Percentiles rank a stretch among this genome's conserved stretches.
Evolutionary conservation across 208 protist genomes (phyloP).

Genomic region (Tetramitus jugosus): DNA sequence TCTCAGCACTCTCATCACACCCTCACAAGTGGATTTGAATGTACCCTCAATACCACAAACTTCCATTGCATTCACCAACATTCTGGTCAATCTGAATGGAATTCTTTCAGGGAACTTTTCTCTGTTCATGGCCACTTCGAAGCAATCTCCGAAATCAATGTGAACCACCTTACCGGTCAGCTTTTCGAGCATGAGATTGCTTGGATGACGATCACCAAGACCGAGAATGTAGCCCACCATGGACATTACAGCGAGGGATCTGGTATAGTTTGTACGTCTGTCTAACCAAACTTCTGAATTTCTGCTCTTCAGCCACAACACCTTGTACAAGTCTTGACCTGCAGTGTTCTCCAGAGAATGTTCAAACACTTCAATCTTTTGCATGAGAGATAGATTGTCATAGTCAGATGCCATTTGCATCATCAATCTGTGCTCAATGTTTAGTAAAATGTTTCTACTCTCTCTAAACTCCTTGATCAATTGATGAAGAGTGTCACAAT

Average conservation of each 20-base stretch:
- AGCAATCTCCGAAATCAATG: slow-evolving; percentile 99
- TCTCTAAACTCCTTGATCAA: slow-evolving; percentile 95
- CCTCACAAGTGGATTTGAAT: slow-evolving; percentile 92
- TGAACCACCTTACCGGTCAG: slow-evolving; percentile 95
- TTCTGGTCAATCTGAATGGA: slow-evolving; percentile 98
- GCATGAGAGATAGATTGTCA: slow-evolving; percentile 86
- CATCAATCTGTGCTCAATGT: slow-evolving; percentile 91
- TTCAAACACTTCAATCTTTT: slow-evolving; percentile 95
- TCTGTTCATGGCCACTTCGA: slow-evolving; percentile 97
- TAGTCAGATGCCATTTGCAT: slow-evolving; percentile 73
- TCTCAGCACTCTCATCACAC: slow-evolving; percentile 95
- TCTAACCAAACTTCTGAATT: slow-evolving; percentile 97
- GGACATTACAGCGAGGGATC: slow-evolving; percentile 96
- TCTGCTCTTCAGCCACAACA: slow-evolving; percentile 93
- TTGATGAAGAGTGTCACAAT: slow-evolving; percentile 95
- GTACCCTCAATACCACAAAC: slow-evolving; percentile 96
- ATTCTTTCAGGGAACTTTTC: slow-evolving; percentile 97
- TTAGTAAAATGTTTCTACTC: slow-evolving; percentile 71
- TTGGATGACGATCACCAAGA: slow-evolving; percentile 97
- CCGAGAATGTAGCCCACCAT: slow-evolving; percentile 97
- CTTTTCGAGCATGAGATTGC: slow-evolving; percentile 98
- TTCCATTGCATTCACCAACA: slow-evolving; percentile 96
- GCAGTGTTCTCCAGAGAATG: slow-evolving; percentile 82
- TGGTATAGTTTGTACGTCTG: slow-evolving; percentile 93
- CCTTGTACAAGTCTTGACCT: slow-evolving; percentile 84